Percentiles rank a stretch among this genome's conserved stretches.
phyloP scores from a whole-genome alignment of 768 basidiomycete species.

The Auricularia sp. region DNA sequence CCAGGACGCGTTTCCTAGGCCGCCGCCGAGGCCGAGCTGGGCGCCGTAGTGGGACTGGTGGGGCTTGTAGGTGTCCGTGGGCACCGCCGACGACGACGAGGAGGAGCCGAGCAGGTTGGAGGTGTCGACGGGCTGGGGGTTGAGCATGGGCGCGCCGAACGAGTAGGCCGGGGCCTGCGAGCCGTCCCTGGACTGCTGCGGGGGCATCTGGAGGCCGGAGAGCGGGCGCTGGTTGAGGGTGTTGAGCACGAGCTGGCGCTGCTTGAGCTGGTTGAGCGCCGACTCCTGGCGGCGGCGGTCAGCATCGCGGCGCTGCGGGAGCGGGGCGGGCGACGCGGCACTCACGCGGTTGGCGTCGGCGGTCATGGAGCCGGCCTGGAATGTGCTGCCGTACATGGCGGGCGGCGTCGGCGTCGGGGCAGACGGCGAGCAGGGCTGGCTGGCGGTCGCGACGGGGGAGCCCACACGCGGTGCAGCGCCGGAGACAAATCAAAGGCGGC shows the following conservation, averaged over 20 bases:
- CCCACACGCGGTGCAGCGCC: neutral
- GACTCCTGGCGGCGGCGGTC: neutral
- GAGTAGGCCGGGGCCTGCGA: neutral
- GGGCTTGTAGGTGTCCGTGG: neutral
- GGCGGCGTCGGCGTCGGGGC: no score
- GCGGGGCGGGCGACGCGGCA: no score
- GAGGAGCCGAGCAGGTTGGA: neutral
- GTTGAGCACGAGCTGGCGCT: neutral
- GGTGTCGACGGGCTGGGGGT: neutral
- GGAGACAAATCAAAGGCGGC: neutral
- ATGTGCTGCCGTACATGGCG: no score
- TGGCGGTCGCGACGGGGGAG: no score
- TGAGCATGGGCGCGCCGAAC: neutral
- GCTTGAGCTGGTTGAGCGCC: neutral
- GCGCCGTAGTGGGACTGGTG: neutral
- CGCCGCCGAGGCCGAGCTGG: neutral
- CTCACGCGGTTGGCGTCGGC: no score
- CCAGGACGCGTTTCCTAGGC: neutral
- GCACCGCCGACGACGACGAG: neutral
- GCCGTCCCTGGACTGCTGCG: neutral
- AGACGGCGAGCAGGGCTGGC: no score
- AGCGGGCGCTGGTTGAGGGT: neutral
- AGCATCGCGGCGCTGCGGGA: neutral
- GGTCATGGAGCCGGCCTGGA: no score
- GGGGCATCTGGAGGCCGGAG: neutral